Conservation (phyloP, 208 protist species). For the Trypanosoma congolense region DNA sequence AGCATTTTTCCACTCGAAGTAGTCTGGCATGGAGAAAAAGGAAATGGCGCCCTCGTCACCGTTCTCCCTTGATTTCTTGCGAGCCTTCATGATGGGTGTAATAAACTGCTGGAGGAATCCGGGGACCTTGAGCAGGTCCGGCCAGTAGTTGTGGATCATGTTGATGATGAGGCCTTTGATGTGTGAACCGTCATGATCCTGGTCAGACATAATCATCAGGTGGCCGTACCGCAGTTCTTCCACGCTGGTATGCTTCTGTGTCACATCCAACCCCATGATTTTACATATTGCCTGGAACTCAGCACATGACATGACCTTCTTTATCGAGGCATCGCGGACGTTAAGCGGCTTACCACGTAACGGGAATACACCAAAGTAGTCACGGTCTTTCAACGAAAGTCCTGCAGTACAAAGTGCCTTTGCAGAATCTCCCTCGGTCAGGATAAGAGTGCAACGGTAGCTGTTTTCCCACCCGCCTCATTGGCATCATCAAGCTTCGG, state of each 20-base stretch:
- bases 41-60: constrained; percentile 53
- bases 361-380: constrained; percentile 99
- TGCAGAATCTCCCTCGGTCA: constrained; percentile 99
- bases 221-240: constrained; percentile 98
- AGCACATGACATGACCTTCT: constrained; percentile 94
- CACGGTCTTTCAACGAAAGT: constrained; percentile 96
- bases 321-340: constrained; percentile 95
- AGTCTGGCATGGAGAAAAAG: constrained; percentile 99
- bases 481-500: constrained; percentile 99
- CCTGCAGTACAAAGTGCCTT: constrained; percentile 98
- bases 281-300: constrained; percentile 95
- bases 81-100: constrained; percentile 99
- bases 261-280: constrained; percentile 95
- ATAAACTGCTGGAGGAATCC: constrained; percentile 99
- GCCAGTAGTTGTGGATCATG: constrained; percentile 99
- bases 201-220: constrained; percentile 99
- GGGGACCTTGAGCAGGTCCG: constrained; percentile 91
- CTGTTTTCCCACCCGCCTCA: constrained; percentile 95
- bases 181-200: constrained; percentile 99
- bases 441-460: constrained; percentile 98
- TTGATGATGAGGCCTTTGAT: constrained; percentile 99
- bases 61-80: constrained; percentile 67
- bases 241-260: constrained; percentile 83
- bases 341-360: constrained; percentile 99
- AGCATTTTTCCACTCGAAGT: constrained; percentile 93